phyloP scores from a whole-genome alignment of 2,329 filamentous ascomycete genomes.

The Alternaria sp. region DNA sequence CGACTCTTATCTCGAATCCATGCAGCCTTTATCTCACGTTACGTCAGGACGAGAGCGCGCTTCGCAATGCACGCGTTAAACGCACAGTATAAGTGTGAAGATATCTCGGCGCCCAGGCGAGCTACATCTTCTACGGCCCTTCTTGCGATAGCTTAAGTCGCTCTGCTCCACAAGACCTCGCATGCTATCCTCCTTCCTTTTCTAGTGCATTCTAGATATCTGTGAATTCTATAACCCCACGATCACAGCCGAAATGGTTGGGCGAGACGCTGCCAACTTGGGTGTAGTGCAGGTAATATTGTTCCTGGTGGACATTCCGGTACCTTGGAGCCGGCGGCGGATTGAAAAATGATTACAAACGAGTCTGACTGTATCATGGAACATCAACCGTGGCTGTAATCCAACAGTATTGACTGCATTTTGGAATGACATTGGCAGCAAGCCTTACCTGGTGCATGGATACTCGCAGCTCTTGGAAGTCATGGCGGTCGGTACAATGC shows the following conservation, averaged over 20 bases:
- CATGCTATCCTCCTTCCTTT: conserved; percentile 17
- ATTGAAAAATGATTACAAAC: conserved; percentile 22
- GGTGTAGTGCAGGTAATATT: not conserved
- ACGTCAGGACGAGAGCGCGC: conserved; percentile 25
- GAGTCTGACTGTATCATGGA: conserved; percentile 13
- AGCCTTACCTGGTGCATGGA: conserved; percentile 16
- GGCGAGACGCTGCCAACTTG: conserved; percentile 2
- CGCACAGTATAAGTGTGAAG: conserved; percentile 19
- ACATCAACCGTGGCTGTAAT: not conserved
- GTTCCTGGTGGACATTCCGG: conserved; percentile 2
- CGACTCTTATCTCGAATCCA: conserved; percentile 26
- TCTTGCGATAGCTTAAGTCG: conserved; percentile 8
- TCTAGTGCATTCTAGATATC: conserved; percentile 5
- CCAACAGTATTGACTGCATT: conserved; percentile 4
- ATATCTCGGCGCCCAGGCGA: conserved; percentile 36
- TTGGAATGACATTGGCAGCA: conserved; percentile 7
- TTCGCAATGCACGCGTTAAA: conserved; percentile 19
- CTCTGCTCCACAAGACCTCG: not conserved
- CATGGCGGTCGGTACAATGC: conserved; percentile 21
- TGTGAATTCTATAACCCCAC: conserved; percentile 11
- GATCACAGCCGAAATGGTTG: not conserved
- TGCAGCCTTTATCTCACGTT: conserved; percentile 31
- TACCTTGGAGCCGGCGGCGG: conserved; percentile 20
- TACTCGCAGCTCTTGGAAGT: conserved; percentile 26
- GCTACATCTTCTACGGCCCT: conserved; percentile 12